These are phyloP conservation scores for Boechera stricta DNA, from an alignment of 345 rosid genomes.

Conservation along the genomic window DNA sequence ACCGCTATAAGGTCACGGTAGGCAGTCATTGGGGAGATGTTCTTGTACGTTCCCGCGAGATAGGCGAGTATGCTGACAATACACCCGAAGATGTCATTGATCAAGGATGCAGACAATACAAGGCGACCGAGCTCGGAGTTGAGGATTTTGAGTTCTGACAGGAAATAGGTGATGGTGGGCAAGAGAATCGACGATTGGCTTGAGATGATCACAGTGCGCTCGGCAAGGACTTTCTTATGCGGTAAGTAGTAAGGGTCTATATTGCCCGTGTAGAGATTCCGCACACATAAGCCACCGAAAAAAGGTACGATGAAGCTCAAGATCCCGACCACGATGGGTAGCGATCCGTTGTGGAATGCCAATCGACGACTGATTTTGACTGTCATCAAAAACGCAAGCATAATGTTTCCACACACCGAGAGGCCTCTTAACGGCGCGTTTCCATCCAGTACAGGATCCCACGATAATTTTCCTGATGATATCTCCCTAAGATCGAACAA, in stretches of 20 bases:
- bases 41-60: conserved; percentile 14
- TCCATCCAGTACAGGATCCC: conserved; percentile 16
- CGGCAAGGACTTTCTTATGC: conserved; percentile 8
- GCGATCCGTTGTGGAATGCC: conserved; percentile 20
- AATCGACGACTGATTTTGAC: conserved; percentile 50
- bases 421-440: conserved; percentile 34
- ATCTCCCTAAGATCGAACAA: conserved; percentile 24
- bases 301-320: conserved; percentile 26
- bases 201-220: conserved; percentile 25
- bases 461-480: conserved; percentile 7
- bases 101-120: conserved; percentile 31
- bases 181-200: conserved; percentile 31
- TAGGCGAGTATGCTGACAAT: neutral
- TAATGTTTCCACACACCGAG: conserved; percentile 40
- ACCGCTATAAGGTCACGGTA: neutral
- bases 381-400: conserved; percentile 51
- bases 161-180: conserved; percentile 12
- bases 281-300: conserved; percentile 7
- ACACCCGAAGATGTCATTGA: conserved; percentile 20
- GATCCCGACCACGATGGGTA: conserved; percentile 36
- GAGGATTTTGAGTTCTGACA: conserved; percentile 39
- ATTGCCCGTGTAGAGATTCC: neutral
- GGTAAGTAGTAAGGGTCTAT: conserved; percentile 25
- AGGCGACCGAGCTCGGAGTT: conserved; percentile 41
- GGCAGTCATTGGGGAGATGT: conserved; percentile 31